Base-by-base conservation (phyloP, 805 yeast genomes). In the Candida arabinofermentans region DNA sequence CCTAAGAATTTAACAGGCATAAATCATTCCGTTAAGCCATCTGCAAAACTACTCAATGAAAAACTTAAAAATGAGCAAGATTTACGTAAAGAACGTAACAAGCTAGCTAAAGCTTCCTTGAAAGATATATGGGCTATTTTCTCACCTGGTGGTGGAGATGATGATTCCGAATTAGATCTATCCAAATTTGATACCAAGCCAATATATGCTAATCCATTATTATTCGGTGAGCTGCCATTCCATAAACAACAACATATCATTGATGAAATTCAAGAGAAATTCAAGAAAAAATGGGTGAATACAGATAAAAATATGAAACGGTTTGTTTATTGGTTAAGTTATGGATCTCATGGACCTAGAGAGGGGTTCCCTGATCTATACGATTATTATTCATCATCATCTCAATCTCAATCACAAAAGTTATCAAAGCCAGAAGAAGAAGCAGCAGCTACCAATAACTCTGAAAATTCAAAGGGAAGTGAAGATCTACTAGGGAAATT, bases 261-360 rank as follows among this genome's bases (percentile, higher is more conserved):
- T 31, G 82, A 79, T 44, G 60, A 80, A 58, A 59, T 72, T 49
- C 55, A 75, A 22, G 63, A 64, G 23, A 54, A 50, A 36, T 66
- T 63, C 54, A 78, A 74, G 48, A 69, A 69, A 39, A 69, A 73
- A 40, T 85, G 95, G 95, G 58, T 59, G 2, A 60, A 66, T 31
- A 48, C 82, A 34, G 67, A 76, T 4, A 46, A 46, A 10, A 70
- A 74, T 38, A 72, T 72, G 39, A 82, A 83, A 54, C 66, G 73
- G 46, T 65, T 82, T 48, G 71, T 77, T 8, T 82, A 78, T 57
- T 81, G 72, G 63, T 70, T 81, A 24, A 71, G 81, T 0, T 85
- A 79, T 59, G 90, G 90, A 2, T 69, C 81, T 36, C 77, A 84
- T 72, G 93, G 89, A 0, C 81, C 79, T 1, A 69, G 95, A 47